Evolutionary conservation across 2,329 filamentous ascomycete species (phyloP), one percentile per base, ranked within the genome.

Genomic region (Penicillium olsonii): DNA sequence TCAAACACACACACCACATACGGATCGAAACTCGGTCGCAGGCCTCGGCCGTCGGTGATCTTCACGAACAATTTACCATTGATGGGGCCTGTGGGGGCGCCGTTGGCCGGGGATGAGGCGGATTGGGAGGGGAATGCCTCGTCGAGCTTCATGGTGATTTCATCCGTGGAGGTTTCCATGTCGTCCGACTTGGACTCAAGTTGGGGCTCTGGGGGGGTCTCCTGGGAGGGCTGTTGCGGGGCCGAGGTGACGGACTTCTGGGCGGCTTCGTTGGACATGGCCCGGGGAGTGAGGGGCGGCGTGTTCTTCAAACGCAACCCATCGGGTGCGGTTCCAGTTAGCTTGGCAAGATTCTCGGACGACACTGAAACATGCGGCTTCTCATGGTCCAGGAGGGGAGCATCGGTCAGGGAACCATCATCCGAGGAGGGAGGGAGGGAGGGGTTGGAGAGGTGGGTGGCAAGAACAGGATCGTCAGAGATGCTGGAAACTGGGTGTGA

Each of bases 1-100:
- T 99, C 94, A 66, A 97, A 99, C 20, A 96, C 92, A 51, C 89
- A 95, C 10, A 99, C 91, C 44, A 96, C 90, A 64, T 99, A 99
- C 1, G 94, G 94, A 64, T 96, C 90, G 51, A 85, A 84, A 66
- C 90, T 90, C 50, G 85, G 89, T 53, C 87, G 83, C 44, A 99
- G 75, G 9, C 89, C 90, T 63, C 90, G 83, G 40, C 88, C 94
- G 69, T 96, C 90, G 42, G 85, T 80, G 46, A 99, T 94, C 67
- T 89, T 91, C 62, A 99, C 89, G 27, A 87, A 88, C 48, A 99
- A 78, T 71, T 94, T 96, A 50, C 94, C 94, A 69, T 90, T 92
- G 18, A 90, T 80, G 18, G 85, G 77, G 9, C 86, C 85, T 5
- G 87, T 83, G 20, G 87, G 83, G 6, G 85, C 81, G 18, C 81